Conservation (phyloP, 257 asterid species). For the Thymus quinquecostatus region DNA sequence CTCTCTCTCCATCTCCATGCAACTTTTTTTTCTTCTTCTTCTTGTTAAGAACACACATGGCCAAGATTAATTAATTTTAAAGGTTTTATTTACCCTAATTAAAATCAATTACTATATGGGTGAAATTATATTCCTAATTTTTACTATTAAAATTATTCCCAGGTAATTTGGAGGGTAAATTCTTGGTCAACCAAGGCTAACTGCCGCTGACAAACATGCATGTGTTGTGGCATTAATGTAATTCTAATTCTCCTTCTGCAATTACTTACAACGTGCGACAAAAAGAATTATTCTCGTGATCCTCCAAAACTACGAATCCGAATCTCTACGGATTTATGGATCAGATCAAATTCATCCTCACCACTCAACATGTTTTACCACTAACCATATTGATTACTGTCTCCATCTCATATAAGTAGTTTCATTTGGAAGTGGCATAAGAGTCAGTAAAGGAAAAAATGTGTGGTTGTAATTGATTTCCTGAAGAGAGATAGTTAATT, state of each 20-base stretch:
- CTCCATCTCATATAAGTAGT: too few species aligned
- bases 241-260: background rate
- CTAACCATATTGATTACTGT: background rate
- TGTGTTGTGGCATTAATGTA: slow-evolving; percentile 15
- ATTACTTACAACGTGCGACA: slow-evolving; percentile 25
- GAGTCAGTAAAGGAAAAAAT: too few species aligned
- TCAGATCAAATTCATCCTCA: slow-evolving; percentile 30
- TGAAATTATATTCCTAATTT: too few species aligned
- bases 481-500: too few species aligned
- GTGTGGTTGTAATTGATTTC: too few species aligned
- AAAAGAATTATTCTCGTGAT: background rate
- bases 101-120: too few species aligned
- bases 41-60: too few species aligned
- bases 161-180: too few species aligned
- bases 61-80: too few species aligned
- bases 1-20: slow-evolving; percentile 30
- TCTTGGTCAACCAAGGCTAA: slow-evolving; percentile 11
- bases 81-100: too few species aligned
- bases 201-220: slow-evolving; percentile 21
- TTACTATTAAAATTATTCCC: too few species aligned
- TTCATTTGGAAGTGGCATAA: too few species aligned
- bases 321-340: slow-evolving; percentile 31
- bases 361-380: slow-evolving; percentile 28
- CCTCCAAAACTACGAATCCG: slow-evolving; percentile 16
- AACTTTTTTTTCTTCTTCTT: background rate